Base-by-base conservation (phyloP, 306 rosid species). In the Dryas drummondii region DNA sequence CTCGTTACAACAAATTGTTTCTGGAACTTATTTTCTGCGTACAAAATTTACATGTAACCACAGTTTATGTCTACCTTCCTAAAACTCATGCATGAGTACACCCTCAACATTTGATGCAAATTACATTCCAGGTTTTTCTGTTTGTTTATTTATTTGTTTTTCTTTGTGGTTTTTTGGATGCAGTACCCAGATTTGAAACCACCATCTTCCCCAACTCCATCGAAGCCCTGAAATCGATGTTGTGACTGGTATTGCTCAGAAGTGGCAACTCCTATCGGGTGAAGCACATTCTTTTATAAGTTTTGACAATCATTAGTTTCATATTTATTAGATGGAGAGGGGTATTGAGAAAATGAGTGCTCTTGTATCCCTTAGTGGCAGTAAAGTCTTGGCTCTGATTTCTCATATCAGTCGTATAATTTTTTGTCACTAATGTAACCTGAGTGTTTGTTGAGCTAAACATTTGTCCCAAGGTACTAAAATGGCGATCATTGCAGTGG, bases 121-220 rank as follows among this genome's bases (percentile, higher is more conserved):
- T 41, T 42, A 44, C 49, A 15, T 11, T 5, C 26, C 41, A 44
- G 37, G 26, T 44, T 9, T 5, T 7, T 52, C 10, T 48, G 26
- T 63, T 66, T 46, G 9, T 27, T n/a, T 26, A 5, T 22, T 5
- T 54, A n/a, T 17, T 69, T 45, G 5, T 45, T 10, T 19, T 45
- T 40, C 19, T 50, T 60, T 7, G 56, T 61, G 67, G 22, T 70
- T 13, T 67, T 72, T 50, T 77, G 76, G 62, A 26, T 76, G 60
- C 93, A 88, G 98, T 88, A 86, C 76, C 96, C 93, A 15, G 96
- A 89, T 83, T 72, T 91, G 86, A 94, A 91, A 82, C 94, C 94
- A 27, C 97, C 97, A 3, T 81, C 94, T 32, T 89, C 92, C 74
- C 92, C 97, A 45, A 87, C 84, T 69, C 94, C 92, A 19, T 87